Conservation (phyloP, 768 basidiomycete species). For the Suillus tomentosus region DNA sequence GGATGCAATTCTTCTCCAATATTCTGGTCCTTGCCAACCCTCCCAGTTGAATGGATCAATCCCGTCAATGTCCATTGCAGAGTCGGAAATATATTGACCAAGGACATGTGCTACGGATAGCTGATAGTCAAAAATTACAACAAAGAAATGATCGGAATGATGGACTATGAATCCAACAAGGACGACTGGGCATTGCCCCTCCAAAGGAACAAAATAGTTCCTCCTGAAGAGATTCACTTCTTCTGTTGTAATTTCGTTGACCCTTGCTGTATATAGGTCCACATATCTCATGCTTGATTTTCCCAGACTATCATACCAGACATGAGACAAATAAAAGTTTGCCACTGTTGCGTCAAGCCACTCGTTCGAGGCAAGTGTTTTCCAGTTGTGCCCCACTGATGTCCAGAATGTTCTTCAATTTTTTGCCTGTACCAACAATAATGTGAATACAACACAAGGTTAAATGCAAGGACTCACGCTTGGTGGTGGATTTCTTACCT, state of each 20-base stretch:
- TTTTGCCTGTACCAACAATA: too few relatives aligned
- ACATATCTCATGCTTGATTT: not conserved
- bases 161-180: not conserved
- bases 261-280: not conserved
- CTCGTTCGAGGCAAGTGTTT: too few relatives aligned
- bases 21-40: too few relatives aligned
- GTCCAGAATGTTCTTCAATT: too few relatives aligned
- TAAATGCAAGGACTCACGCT: too few relatives aligned
- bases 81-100: not conserved
- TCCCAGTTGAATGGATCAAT: too few relatives aligned
- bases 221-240: not conserved
- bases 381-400: too few relatives aligned
- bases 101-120: not conserved
- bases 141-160: not conserved
- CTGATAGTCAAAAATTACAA: not conserved
- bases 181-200: not conserved
- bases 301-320: not conserved
- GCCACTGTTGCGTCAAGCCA: not conserved
- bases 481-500: too few relatives aligned
- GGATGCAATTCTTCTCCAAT: too few relatives aligned
- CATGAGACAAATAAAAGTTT: not conserved
- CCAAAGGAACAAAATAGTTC: not conserved
- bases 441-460: too few relatives aligned
- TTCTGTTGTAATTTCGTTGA: not conserved
- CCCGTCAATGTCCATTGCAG: not conserved